Base-by-base conservation (phyloP, 352 stramenopile species). In the Pythium apleroticum region DNA sequence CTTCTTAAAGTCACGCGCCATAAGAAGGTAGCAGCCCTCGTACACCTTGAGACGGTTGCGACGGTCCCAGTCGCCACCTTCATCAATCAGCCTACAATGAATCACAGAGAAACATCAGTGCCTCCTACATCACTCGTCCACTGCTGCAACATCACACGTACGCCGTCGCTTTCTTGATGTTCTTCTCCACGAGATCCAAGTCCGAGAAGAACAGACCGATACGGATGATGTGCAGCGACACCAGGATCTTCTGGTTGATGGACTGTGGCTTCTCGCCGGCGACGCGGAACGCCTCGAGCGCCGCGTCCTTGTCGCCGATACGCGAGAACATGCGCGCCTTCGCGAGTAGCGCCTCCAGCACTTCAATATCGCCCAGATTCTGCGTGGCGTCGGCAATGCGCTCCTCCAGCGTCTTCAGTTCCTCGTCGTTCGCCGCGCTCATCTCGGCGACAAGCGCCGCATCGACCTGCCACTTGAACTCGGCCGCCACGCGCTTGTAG, bases 1-100 rank as follows among this genome's bases (percentile, higher is more conserved):
- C 53, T 84, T 92, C 74, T 97, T 94, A 52, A 99, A 93, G 75
- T 99, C 95, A 11, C 97, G 80, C 22, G 88, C 81, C 69, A 98
- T 89, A 22, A 99, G 75, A 48, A 96, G 72, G 65, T 96, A 97
- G 57, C 98, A 88, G 12, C 95, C 97, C 74, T 98, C 90, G 81
- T 99, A 99, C 15, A 99, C 97, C 81, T 99, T 99, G 28, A 99
- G 82, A 17, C 97, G 90, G 82, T 99, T 99, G 48, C 97, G 94
- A 52, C 97, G 91, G 77, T 99, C 97, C 97, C 97, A 99, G 78
- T 99, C 97, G 35, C 97, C 97, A 41, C 97, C 97, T 66, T 97
- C 92, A 60, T 98, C 96, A 57, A 98, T 97, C 2, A 94, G 60
- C 49, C 81, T 90, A 57, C 60, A 66, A 27, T 60, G 12, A 41